A percentile compares a stretch with the other conserved stretches of the same genome.
These are phyloP conservation scores for Lentinula detonsa DNA, from an alignment of 768 basidiomycete genomes.

Conservation along the genomic window DNA sequence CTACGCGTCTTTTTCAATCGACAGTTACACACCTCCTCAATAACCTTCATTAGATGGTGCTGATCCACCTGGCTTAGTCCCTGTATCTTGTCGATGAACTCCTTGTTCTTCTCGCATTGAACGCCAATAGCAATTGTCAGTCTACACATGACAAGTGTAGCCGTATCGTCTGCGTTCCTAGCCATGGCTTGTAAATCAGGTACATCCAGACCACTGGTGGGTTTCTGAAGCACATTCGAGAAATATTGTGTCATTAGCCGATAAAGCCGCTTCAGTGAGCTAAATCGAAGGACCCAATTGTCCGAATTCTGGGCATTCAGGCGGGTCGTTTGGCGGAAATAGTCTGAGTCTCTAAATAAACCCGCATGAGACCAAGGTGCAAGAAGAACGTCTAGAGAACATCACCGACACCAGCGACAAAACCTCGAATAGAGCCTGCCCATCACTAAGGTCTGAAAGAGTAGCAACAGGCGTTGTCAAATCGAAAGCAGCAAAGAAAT, in stretches of 20 bases:
- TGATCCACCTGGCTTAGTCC: conserved; percentile 77
- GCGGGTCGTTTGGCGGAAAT: conserved; percentile 63
- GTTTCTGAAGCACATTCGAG: conserved; percentile 76
- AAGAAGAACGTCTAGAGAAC: conserved; percentile 4
- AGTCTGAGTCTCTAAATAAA: conserved; percentile 60
- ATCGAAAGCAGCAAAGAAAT: conserved; percentile 72
- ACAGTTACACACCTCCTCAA: conserved; percentile 67
- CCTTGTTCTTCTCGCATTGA: conserved; percentile 83
- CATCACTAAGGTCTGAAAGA: conserved; percentile 74
- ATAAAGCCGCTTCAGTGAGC: conserved; percentile 77
- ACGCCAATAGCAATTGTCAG: conserved; percentile 83
- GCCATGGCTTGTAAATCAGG: conserved; percentile 86
- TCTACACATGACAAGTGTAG: conserved; percentile 71
- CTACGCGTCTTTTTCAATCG: not conserved
- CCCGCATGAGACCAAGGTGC: conserved; percentile 4
- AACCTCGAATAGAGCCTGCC: conserved; percentile 68
- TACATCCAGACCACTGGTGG: conserved; percentile 71
- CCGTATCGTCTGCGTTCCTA: conserved; percentile 60
- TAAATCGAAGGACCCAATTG: conserved; percentile 88
- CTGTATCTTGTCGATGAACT: conserved; percentile 87
- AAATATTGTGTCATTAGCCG: conserved; percentile 87
- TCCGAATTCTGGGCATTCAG: conserved; percentile 61
- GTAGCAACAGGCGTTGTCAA: conserved; percentile 58
- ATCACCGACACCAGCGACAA: conserved; percentile 68
- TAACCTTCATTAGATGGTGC: conserved; percentile 87